Percentiles rank a stretch among this genome's conserved stretches.
These are phyloP conservation scores for Stemphylium lycopersici DNA, from an alignment of 2,329 filamentous ascomycete species.

Conservation along the genomic window DNA sequence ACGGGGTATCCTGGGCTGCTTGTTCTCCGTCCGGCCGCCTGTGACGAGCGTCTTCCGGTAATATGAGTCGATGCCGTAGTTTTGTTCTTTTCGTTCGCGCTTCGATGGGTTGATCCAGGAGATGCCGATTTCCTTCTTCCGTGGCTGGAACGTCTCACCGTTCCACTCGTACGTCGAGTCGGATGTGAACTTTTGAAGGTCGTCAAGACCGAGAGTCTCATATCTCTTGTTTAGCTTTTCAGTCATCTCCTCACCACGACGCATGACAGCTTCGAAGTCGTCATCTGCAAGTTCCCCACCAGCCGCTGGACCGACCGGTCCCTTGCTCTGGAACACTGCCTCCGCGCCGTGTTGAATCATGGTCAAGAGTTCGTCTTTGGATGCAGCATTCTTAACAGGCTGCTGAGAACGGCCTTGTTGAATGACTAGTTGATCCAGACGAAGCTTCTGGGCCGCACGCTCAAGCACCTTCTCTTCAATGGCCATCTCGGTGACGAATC, in stretches of 20 bases:
- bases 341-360: conserved; percentile 99
- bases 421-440: conserved; percentile 95
- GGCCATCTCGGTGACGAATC: conserved; percentile 96
- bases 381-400: conserved; percentile 86
- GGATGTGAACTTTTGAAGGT: conserved; percentile 95
- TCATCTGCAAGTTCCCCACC: conserved; percentile 75
- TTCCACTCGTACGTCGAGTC: conserved; percentile 99
- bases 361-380: conserved; percentile 91
- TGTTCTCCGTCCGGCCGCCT: conserved; percentile 76
- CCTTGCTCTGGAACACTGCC: conserved; percentile 82
- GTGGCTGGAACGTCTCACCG: conserved; percentile 89
- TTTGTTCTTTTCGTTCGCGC: conserved; percentile 96
- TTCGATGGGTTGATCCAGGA: conserved; percentile 99
- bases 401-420: conserved; percentile 95
- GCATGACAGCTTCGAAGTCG: conserved; percentile 87
- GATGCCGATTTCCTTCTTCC: conserved; percentile 83
- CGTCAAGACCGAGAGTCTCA: conserved; percentile 94
- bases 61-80: conserved; percentile 98
- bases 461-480: conserved; percentile 99
- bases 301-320: conserved; percentile 65
- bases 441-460: conserved; percentile 93
- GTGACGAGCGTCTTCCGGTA: conserved; percentile 91
- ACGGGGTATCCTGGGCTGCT: conserved; percentile 93
- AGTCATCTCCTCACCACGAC: conserved; percentile 85
- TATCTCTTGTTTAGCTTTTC: conserved; percentile 91